Conservation (phyloP, 1,284 basidiomycete species). For the Irpex lacteus region DNA sequence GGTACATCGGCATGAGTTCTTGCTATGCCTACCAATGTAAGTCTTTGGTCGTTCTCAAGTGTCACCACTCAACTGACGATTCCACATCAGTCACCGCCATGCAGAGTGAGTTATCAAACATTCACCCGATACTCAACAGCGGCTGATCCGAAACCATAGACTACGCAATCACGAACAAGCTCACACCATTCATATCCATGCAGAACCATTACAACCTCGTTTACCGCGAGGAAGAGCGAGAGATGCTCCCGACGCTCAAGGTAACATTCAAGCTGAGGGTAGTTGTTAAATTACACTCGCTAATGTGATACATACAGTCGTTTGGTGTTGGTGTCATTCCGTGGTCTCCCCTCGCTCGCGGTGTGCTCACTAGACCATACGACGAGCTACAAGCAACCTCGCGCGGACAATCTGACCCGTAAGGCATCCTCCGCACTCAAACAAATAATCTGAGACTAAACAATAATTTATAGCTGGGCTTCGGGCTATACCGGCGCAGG, state of each 20-base stretch:
- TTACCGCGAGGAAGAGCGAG: slow-evolving; percentile 65
- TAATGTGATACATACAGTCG: neutral
- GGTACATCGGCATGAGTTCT: slow-evolving; percentile 40
- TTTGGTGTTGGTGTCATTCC: neutral
- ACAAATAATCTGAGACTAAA: too few relatives aligned
- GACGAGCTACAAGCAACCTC: neutral
- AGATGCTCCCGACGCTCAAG: slow-evolving; percentile 62
- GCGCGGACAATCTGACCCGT: neutral
- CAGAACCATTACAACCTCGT: slow-evolving; percentile 59
- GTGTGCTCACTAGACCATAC: neutral
- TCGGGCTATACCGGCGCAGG: neutral
- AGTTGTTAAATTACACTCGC: too few relatives aligned
- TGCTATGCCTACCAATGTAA: slow-evolving; percentile 37
- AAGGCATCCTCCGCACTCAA: neutral
- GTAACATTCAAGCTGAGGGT: slow-evolving; percentile 12
- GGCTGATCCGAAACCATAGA: neutral
- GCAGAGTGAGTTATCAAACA: slow-evolving; percentile 28
- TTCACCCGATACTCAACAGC: neutral
- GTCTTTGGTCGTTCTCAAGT: slow-evolving; percentile 4
- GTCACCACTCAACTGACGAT: slow-evolving; percentile 25
- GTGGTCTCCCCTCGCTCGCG: neutral
- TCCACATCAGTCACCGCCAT: slow-evolving; percentile 16
- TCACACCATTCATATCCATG: slow-evolving; percentile 70
- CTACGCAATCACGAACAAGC: slow-evolving; percentile 35
- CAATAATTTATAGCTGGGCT: neutral